Percentiles rank a stretch among this genome's conserved stretches.
These are phyloP conservation scores for Nemania diffusa DNA, from an alignment of 2,329 filamentous ascomycete species.

Conservation along the genomic window DNA sequence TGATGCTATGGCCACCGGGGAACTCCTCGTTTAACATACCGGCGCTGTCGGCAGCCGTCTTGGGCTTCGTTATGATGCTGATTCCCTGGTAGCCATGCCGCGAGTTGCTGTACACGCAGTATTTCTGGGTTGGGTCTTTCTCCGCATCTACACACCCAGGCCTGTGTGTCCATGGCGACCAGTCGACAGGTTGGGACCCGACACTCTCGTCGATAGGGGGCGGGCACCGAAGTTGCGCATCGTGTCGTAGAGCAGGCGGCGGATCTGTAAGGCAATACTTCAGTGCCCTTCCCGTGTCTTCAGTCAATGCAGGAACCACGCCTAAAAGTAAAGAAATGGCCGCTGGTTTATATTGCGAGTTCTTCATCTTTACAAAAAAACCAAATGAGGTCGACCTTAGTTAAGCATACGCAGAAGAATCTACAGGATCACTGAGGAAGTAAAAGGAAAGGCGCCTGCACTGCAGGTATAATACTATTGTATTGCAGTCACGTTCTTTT, in stretches of 20 bases:
- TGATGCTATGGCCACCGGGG: constrained; percentile 13
- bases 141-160: constrained; percentile 38
- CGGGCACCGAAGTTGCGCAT: constrained; percentile 38
- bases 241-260: constrained; percentile 33
- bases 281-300: constrained; percentile 8
- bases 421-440: not conserved
- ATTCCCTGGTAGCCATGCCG: constrained; percentile 47
- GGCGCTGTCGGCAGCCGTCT: constrained; percentile 47
- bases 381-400: not conserved
- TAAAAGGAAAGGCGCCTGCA: not conserved
- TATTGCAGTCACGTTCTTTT: not conserved
- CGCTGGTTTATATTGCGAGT: constrained; percentile 2
- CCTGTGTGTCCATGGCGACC: constrained; percentile 45
- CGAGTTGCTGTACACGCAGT: constrained; percentile 45
- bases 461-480: constrained; percentile 16
- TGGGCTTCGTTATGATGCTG: constrained; percentile 51
- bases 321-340: constrained; percentile 9
- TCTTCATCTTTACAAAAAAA: constrained; percentile 19
- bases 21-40: constrained; percentile 45
- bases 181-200: constrained; percentile 38
- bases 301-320: not conserved
- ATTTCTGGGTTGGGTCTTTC: constrained; percentile 33
- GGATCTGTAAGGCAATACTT: constrained; percentile 36
- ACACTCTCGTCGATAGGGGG: constrained; percentile 38
- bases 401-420: not conserved